These are phyloP conservation scores for Alternaria panax DNA, from an alignment of 2,329 filamentous ascomycete genomes.

Conservation along the genomic window DNA sequence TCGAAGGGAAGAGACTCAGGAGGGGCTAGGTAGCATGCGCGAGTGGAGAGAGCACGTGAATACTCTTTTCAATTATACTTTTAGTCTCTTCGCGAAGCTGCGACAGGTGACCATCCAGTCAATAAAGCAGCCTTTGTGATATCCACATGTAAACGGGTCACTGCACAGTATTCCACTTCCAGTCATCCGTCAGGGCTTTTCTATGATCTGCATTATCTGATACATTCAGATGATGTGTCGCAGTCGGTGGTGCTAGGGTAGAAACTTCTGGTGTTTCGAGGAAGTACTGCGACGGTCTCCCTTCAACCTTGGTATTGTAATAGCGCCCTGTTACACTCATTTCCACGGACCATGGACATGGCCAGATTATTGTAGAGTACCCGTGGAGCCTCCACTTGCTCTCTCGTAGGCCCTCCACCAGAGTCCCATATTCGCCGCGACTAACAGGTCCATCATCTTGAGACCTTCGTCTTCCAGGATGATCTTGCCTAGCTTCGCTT, in stretches of 20 bases:
- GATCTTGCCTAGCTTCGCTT: slow-evolving; percentile 92
- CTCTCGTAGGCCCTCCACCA: slow-evolving; percentile 91
- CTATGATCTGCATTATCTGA: no score
- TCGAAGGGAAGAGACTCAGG: no score
- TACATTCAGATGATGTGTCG: no score
- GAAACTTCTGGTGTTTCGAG: not conserved
- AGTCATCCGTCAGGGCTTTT: not conserved
- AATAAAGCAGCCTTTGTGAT: not conserved
- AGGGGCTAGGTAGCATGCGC: no score
- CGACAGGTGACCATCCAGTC: not conserved
- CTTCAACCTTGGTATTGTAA: not conserved
- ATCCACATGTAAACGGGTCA: not conserved
- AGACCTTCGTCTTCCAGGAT: slow-evolving; percentile 88
- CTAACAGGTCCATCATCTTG: slow-evolving; percentile 93
- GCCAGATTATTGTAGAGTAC: not conserved
- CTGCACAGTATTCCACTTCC: not conserved
- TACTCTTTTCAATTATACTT: not conserved
- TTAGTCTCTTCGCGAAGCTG: not conserved
- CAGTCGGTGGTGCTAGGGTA: no score
- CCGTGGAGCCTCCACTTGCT: slow-evolving; percentile 14
- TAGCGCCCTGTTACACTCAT: not conserved
- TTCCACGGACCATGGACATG: not conserved
- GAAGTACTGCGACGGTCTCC: not conserved
- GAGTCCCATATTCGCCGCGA: slow-evolving; percentile 88
- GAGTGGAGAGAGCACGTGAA: not conserved